These are phyloP conservation scores for Allium fistulosum DNA, from an alignment of 106 monocot species.

Conservation along the genomic window DNA sequence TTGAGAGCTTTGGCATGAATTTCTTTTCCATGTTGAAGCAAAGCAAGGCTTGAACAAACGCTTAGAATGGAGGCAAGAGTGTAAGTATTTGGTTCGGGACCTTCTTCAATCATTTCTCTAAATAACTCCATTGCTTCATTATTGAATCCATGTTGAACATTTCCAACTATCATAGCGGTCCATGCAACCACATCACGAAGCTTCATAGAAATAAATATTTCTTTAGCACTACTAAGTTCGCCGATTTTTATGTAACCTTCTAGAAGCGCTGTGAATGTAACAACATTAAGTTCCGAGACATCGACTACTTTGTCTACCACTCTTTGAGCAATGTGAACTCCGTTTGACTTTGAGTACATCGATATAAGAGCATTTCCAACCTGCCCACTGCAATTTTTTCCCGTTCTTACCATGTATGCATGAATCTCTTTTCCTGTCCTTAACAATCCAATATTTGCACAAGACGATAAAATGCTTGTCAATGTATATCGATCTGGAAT, in stretches of 20 bases:
- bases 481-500: constrained; percentile 56
- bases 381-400: constrained; percentile 25
- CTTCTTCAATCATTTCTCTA: constrained; percentile 41
- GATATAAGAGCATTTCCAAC: constrained; percentile 85
- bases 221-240: constrained; percentile 48
- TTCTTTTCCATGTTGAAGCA: constrained; percentile 56
- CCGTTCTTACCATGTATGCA: constrained; percentile 44
- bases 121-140: constrained; percentile 65
- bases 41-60: constrained; percentile 58
- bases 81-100: constrained; percentile 70
- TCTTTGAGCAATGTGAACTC: constrained; percentile 39
- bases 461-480: constrained; percentile 71
- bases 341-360: constrained; percentile 83
- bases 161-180: constrained; percentile 96
- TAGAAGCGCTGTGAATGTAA: constrained; percentile 80
- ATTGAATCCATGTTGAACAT: constrained; percentile 64
- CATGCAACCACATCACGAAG: constrained; percentile 78
- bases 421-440: constrained; percentile 64
- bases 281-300: constrained; percentile 32
- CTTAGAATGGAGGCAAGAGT: constrained; percentile 78
- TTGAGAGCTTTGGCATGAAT: constrained; percentile 67
- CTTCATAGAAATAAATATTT: constrained; percentile 69
- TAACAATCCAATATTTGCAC: constrained; percentile 53
- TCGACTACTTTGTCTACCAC: constrained; percentile 20
- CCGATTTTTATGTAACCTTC: constrained; percentile 86